Percentiles rank a stretch among this genome's conserved stretches.
These are phyloP conservation scores for Bryoglossum gracile DNA, from an alignment of 495 filamentous ascomycete species.

Conservation along the genomic window DNA sequence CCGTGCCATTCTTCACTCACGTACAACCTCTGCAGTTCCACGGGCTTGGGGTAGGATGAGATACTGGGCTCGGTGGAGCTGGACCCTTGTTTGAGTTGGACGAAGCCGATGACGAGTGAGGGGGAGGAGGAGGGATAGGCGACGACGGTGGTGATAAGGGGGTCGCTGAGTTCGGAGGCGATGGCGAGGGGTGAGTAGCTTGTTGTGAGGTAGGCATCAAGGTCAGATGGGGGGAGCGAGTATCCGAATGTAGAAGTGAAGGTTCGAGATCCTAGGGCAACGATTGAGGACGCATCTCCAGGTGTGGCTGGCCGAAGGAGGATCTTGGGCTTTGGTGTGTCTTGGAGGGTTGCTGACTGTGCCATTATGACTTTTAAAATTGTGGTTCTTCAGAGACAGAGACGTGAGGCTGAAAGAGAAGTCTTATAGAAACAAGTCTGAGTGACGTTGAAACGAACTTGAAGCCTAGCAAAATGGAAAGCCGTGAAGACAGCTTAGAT, in stretches of 20 bases:
- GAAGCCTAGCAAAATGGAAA: no score
- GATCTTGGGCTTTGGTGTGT: background rate
- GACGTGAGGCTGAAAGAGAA: no score
- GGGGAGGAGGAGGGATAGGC: constrained; percentile 20
- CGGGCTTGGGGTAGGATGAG: constrained; percentile 11
- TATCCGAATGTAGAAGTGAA: constrained; percentile 33
- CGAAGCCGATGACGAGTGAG: constrained; percentile 29
- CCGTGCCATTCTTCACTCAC: constrained; percentile 30
- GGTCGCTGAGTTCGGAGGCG: constrained; percentile 24
- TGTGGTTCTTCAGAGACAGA: background rate
- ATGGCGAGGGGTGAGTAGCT: constrained; percentile 26
- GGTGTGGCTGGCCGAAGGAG: constrained; percentile 23
- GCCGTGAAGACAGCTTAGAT: no score
- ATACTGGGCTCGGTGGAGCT: constrained; percentile 29
- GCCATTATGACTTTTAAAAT: background rate
- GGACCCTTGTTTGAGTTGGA: constrained; percentile 28
- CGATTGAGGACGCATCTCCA: constrained; percentile 29
- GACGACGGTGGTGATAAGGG: constrained; percentile 22
- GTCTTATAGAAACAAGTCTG: no score
- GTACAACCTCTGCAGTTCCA: constrained; percentile 36
- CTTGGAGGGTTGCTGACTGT: background rate
- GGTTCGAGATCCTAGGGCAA: constrained; percentile 27
- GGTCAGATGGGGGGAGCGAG: constrained; percentile 27
- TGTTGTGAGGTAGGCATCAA: constrained; percentile 27
- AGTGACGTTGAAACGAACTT: no score